Percentiles rank a stretch among this genome's conserved stretches.
phyloP scores from a whole-genome alignment of 2,329 filamentous ascomycete genomes.

The Monosporascus sp. region DNA sequence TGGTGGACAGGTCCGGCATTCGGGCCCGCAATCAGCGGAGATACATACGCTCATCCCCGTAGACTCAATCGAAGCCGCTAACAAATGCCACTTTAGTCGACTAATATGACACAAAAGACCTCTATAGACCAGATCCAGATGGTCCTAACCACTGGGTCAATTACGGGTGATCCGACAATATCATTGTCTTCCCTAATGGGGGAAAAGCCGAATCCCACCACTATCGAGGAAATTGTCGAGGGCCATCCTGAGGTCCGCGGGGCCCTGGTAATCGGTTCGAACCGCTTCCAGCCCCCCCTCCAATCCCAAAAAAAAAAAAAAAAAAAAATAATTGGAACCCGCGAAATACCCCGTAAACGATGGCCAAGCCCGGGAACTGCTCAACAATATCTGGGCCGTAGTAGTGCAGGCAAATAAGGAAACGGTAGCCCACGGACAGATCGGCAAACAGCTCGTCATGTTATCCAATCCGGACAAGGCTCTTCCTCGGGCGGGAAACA shows the following conservation, averaged over 20 bases:
- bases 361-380: conserved; percentile 24
- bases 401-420: conserved; percentile 38
- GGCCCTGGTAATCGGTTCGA: conserved; percentile 41
- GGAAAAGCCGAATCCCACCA: conserved; percentile 46
- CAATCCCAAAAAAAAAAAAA: no score
- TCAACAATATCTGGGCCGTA: conserved; percentile 40
- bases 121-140: conserved; percentile 37
- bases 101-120: conserved; percentile 40
- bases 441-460: conserved; percentile 34
- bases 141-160: conserved; percentile 33
- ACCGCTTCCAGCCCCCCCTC: conserved; percentile 41
- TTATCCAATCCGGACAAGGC: conserved; percentile 37
- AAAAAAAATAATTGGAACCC: no score
- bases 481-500: conserved; percentile 40
- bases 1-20: no score
- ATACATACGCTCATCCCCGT: no score
- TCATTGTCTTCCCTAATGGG: conserved; percentile 48
- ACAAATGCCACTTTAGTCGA: conserved; percentile 10
- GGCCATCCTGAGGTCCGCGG: conserved; percentile 35
- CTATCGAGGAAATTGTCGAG: conserved; percentile 36
- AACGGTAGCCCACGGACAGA: conserved; percentile 41
- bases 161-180: conserved; percentile 35
- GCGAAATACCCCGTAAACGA: conserved; percentile 20
- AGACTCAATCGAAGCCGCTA: background rate
- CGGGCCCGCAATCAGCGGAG: no score